Conservation (phyloP, 176 grass and related monocot genomes). For the Cenchrus purpureus region DNA sequence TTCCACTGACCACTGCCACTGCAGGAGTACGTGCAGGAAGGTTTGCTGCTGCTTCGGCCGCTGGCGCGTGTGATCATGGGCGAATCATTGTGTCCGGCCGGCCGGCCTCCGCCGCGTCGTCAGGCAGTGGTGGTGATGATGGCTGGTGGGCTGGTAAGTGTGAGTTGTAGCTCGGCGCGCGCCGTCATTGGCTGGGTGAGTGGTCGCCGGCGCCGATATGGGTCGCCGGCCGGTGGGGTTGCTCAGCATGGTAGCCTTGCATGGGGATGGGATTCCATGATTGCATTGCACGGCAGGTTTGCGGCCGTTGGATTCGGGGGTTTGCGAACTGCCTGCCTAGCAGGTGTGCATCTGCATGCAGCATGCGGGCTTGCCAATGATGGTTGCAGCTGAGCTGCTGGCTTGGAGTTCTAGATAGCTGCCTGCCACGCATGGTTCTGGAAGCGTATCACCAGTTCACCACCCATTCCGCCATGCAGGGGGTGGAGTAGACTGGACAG, state of each 20-base stretch:
- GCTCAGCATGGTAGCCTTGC: too few species aligned
- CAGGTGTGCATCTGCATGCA: not conserved
- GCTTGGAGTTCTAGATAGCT: not conserved
- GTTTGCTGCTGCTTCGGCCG: too few species aligned
- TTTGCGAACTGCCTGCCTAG: conserved; percentile 16
- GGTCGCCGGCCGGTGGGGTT: too few species aligned
- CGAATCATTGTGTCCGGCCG: conserved; percentile 54
- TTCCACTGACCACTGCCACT: too few species aligned
- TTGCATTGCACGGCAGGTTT: not conserved
- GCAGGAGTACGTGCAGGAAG: too few species aligned
- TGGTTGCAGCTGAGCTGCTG: not conserved
- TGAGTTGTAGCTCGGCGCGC: too few species aligned
- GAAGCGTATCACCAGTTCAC: not conserved
- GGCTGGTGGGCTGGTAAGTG: too few species aligned
- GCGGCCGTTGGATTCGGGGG: not conserved
- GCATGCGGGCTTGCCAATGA: not conserved
- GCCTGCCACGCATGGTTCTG: not conserved
- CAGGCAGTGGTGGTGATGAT: not conserved
- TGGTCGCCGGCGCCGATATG: too few species aligned
- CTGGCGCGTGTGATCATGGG: conserved; percentile 32
- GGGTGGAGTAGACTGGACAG: not conserved
- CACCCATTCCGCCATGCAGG: conserved; percentile 13
- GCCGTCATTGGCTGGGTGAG: too few species aligned
- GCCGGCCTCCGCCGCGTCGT: too few species aligned
- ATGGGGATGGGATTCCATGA: not conserved